These are phyloP conservation scores for Pigoraptor vietnamica DNA, from an alignment of 78 protist species.

Conservation along the genomic window DNA sequence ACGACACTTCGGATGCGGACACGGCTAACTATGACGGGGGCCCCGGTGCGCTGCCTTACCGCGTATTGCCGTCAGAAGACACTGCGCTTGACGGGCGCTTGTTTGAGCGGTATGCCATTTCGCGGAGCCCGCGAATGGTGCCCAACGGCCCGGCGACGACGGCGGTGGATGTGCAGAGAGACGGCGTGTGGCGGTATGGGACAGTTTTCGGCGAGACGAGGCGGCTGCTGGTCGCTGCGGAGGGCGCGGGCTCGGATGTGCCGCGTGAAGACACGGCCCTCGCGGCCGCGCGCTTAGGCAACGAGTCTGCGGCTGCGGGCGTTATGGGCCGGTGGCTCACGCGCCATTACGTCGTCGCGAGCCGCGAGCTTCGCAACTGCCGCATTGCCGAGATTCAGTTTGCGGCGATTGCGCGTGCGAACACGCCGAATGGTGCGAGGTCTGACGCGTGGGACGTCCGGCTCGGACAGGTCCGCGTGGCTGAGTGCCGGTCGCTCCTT, in stretches of 20 bases:
- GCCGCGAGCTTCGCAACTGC: neutral
- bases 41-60: neutral
- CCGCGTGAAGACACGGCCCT: neutral
- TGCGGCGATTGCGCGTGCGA: neutral
- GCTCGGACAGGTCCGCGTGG: neutral
- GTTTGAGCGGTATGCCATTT: neutral
- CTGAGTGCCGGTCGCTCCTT: neutral
- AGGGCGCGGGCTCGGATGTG: neutral
- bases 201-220: neutral
- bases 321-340: neutral
- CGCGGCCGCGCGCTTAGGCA: neutral
- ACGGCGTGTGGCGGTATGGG: neutral
- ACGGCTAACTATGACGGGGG: neutral
- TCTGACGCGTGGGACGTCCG: neutral
- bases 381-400: neutral
- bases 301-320: neutral
- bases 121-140: neutral
- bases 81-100: neutral
- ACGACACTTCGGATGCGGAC: neutral
- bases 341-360: neutral
- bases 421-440: neutral
- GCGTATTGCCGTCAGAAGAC: neutral
- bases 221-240: neutral
- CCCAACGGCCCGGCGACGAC: neutral
- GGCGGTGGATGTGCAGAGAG: neutral